A percentile compares a stretch with the other conserved stretches of the same genome.
Evolutionary conservation across 148 eudicot species (phyloP).

Genomic region (Agrostemma githago): DNA sequence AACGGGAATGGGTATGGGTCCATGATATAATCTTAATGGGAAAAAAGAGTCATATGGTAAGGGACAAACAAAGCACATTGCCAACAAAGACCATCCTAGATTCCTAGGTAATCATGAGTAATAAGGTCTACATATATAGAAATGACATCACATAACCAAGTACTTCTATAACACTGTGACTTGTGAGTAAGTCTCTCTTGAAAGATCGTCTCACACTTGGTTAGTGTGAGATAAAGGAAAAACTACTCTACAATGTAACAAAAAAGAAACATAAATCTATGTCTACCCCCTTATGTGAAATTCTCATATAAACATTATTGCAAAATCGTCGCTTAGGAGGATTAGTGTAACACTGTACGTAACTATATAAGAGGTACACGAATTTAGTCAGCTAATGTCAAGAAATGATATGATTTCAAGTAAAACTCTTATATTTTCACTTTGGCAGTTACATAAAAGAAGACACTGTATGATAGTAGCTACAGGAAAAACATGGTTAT

Average conservation of each 20-base stretch:
- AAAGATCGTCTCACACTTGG: too few relatives aligned
- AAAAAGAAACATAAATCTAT: too few relatives aligned
- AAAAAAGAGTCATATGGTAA: background rate
- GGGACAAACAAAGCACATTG: background rate
- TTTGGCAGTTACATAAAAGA: background rate
- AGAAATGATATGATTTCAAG: background rate
- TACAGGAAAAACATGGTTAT: background rate
- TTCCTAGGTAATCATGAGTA: background rate
- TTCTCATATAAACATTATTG: too few relatives aligned
- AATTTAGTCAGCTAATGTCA: background rate
- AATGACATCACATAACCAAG: background rate
- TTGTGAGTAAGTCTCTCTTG: too few relatives aligned
- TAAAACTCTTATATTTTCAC: background rate
- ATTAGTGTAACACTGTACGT: background rate
- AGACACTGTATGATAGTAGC: background rate
- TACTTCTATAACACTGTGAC: too few relatives aligned
- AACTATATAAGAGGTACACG: background rate
- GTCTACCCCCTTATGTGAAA: too few relatives aligned
- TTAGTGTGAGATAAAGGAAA: too few relatives aligned
- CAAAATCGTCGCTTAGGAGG: too few relatives aligned
- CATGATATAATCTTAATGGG: background rate
- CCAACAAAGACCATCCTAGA: conserved; percentile 5
- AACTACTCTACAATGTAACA: too few relatives aligned
- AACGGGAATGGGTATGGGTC: background rate
- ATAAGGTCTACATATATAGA: background rate